Evolutionary conservation across 163 green algal species (phyloP).

Genomic region (Scenedesmus sp.): DNA sequence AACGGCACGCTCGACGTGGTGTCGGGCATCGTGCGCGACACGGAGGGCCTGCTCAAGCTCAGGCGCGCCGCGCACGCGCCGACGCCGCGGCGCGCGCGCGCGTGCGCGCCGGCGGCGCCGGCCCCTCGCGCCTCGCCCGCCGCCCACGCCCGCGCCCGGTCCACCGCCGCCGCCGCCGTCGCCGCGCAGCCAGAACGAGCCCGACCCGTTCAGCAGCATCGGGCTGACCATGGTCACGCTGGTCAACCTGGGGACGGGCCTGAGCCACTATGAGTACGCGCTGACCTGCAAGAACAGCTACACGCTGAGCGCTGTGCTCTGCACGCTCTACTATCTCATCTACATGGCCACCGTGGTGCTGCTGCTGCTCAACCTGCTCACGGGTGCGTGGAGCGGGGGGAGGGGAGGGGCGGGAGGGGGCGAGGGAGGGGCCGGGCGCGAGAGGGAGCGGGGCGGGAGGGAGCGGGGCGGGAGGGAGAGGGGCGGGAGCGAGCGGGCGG

Average conservation of each 20-base stretch:
- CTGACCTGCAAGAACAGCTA: constrained; percentile 33
- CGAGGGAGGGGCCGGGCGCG: no score
- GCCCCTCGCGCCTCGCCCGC: neutral
- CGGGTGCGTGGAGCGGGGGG: no score
- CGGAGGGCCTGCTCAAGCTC: neutral
- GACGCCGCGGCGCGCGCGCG: neutral
- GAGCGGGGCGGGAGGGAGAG: no score
- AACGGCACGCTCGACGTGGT: constrained; percentile 22
- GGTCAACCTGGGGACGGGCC: constrained; percentile 32
- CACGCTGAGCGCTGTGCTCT: constrained; percentile 51
- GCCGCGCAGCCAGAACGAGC: neutral
- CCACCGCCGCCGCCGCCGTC: neutral
- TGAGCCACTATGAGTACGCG: constrained; percentile 35
- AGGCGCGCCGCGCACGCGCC: neutral
- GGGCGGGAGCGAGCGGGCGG: no score
- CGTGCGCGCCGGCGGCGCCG: neutral
- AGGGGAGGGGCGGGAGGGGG: no score
- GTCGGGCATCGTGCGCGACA: neutral
- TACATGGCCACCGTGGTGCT: constrained; percentile 58
- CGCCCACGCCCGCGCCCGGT: neutral
- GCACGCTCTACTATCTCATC: constrained; percentile 61
- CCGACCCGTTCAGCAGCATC: constrained; percentile 44
- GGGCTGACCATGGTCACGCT: constrained; percentile 54
- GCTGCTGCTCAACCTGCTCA: constrained; percentile 61
- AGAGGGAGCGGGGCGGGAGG: no score